phyloP scores from a whole-genome alignment of 805 yeast species.

The Lachancea fermentati region DNA sequence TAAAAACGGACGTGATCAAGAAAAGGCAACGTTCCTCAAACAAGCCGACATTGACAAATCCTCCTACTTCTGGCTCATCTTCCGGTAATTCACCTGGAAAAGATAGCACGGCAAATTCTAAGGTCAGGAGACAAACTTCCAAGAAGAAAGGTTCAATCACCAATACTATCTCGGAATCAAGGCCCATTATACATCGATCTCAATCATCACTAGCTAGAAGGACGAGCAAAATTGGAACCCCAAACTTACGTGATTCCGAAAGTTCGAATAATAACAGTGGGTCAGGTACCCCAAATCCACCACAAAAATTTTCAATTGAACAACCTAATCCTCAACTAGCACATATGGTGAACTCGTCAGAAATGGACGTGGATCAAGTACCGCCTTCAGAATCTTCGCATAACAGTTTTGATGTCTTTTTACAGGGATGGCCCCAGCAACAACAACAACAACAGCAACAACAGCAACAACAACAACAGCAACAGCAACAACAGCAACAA shows the following conservation, averaged over 20 bases:
- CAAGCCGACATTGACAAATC: constrained; percentile 9
- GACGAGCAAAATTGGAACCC: background rate
- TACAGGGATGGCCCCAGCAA: background rate
- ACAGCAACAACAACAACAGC: constrained; percentile 1
- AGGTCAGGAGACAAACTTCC: constrained; percentile 2
- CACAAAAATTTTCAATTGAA: constrained; percentile 1
- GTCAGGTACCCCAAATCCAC: constrained; percentile 9
- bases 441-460: background rate
- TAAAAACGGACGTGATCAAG: constrained; percentile 88
- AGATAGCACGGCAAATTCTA: constrained; percentile 2
- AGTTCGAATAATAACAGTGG: constrained; percentile 8
- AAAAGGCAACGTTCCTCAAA: constrained; percentile 62
- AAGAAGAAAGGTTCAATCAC: constrained; percentile 3
- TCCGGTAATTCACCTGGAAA: background rate
- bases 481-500: background rate
- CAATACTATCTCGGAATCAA: constrained; percentile 1
- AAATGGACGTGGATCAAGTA: constrained; percentile 5
- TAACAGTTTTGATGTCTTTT: background rate
- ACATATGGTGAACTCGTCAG: constrained; percentile 1
- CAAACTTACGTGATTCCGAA: background rate
- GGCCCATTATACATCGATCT: background rate
- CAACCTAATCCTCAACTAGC: background rate
- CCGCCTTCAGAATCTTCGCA: background rate
- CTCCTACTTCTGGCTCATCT: constrained; percentile 1
- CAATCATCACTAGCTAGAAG: constrained; percentile 4